Evolutionary conservation across 1,284 basidiomycete species (phyloP).

Genomic region (Trichosporon coremiiforme): DNA sequence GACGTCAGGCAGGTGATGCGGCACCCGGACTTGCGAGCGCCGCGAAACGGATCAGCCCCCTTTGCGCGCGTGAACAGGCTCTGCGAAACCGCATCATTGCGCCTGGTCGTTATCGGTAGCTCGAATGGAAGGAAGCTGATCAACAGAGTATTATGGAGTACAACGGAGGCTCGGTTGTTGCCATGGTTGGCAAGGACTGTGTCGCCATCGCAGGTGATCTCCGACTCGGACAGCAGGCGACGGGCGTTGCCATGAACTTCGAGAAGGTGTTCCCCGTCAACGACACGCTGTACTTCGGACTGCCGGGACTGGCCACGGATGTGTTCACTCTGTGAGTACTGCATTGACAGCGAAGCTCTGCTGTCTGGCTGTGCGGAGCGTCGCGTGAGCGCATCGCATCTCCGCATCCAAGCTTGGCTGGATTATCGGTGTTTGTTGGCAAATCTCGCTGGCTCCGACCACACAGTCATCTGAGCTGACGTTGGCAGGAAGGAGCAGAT

Average conservation of each 20-base stretch:
- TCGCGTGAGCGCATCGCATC: neutral
- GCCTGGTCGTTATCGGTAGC: neutral
- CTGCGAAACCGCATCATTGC: neutral
- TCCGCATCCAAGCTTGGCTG: too few species aligned
- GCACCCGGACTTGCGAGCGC: neutral
- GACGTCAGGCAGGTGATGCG: neutral
- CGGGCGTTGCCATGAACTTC: slow-evolving; percentile 72
- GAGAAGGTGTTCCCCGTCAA: slow-evolving; percentile 88
- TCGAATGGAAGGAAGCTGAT: neutral
- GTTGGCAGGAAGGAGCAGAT: slow-evolving; percentile 75
- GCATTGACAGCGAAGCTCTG: too few species aligned
- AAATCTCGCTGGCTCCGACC: too few species aligned
- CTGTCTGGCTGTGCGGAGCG: neutral
- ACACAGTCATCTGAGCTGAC: neutral
- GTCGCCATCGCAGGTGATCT: slow-evolving; percentile 98
- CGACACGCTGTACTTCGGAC: slow-evolving; percentile 87
- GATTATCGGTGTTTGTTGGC: too few species aligned
- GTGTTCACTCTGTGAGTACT: slow-evolving; percentile 78
- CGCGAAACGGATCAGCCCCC: neutral
- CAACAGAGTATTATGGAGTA: slow-evolving; percentile 52
- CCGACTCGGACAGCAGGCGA: slow-evolving; percentile 82
- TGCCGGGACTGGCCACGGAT: slow-evolving; percentile 92
- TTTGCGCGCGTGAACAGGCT: neutral
- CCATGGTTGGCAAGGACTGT: slow-evolving; percentile 98
- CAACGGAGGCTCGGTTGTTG: slow-evolving; percentile 83